Conservation (phyloP, 2,329 filamentous ascomycete species). For the Xylaria sp. region DNA sequence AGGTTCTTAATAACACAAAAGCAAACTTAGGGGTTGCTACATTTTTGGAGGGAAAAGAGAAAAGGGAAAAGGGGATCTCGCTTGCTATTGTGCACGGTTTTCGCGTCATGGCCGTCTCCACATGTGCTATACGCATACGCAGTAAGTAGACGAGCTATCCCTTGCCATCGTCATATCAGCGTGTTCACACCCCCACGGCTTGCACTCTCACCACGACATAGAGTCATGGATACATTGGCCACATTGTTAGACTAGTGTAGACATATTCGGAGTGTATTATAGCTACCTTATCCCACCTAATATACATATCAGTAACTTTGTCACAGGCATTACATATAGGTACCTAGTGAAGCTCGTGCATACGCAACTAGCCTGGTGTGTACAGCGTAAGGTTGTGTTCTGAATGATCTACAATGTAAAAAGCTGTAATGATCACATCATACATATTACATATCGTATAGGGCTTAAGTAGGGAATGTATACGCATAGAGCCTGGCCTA, state of each 20-base stretch:
- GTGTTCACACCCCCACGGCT: neutral
- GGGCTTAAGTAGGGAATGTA: neutral
- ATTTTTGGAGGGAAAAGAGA: too few relatives aligned
- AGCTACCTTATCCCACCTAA: neutral
- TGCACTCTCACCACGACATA: neutral
- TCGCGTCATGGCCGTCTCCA: neutral
- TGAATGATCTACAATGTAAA: constrained; percentile 3
- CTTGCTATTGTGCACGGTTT: neutral
- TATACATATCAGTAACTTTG: neutral
- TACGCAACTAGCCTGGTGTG: neutral
- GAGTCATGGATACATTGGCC: neutral
- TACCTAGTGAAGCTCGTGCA: constrained; percentile 1
- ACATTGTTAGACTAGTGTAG: too few relatives aligned
- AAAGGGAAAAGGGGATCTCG: neutral
- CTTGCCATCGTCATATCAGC: neutral
- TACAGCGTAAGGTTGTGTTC: neutral
- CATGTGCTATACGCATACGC: neutral
- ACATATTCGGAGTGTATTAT: too few relatives aligned
- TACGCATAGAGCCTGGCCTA: too few relatives aligned
- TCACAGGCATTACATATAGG: neutral
- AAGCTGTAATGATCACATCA: neutral
- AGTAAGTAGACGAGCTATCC: neutral
- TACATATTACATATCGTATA: neutral
- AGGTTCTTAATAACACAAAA: neutral
- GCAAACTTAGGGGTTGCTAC: neutral